These are phyloP conservation scores for Albatrellus ellisii DNA, from an alignment of 768 basidiomycete species.

Conservation along the genomic window DNA sequence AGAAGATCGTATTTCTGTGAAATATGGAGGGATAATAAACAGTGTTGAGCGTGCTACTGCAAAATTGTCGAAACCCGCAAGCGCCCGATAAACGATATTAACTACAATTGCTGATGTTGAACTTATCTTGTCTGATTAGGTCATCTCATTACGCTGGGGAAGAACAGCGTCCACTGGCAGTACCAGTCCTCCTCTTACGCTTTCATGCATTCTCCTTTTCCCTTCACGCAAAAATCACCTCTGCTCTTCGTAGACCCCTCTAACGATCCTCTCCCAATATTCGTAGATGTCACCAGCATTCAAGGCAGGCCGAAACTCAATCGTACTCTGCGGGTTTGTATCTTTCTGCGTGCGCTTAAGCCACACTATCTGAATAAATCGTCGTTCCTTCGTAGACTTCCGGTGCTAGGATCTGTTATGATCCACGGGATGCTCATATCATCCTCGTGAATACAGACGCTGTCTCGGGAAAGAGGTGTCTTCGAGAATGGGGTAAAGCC, in stretches of 20 bases:
- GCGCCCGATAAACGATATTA: no score
- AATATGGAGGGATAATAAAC: no score
- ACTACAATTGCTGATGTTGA: no score
- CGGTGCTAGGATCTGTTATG: conserved; percentile 40
- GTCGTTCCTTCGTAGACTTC: conserved; percentile 27
- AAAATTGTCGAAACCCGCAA: no score
- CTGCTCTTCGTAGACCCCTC: conserved; percentile 27
- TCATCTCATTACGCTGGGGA: no score
- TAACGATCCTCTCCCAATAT: conserved; percentile 34
- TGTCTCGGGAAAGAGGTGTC: conserved; percentile 38
- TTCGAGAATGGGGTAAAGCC: conserved; percentile 45
- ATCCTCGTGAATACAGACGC: conserved; percentile 46
- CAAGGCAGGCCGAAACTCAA: conserved; percentile 36
- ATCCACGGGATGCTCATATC: conserved; percentile 34
- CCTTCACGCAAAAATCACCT: conserved; percentile 7
- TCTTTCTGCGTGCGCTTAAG: neutral
- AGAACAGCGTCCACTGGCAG: no score
- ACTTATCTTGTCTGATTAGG: no score
- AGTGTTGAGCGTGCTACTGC: no score
- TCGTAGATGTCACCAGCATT: conserved; percentile 44
- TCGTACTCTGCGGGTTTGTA: conserved; percentile 18
- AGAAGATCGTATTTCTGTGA: no score
- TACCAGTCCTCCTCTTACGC: no score
- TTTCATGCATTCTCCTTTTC: no score
- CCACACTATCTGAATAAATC: neutral